Evolutionary conservation across 1,284 basidiomycete genomes (phyloP), one percentile per base, ranked within the genome.

Genomic region (Cutaneotrichosporon sp.): DNA sequence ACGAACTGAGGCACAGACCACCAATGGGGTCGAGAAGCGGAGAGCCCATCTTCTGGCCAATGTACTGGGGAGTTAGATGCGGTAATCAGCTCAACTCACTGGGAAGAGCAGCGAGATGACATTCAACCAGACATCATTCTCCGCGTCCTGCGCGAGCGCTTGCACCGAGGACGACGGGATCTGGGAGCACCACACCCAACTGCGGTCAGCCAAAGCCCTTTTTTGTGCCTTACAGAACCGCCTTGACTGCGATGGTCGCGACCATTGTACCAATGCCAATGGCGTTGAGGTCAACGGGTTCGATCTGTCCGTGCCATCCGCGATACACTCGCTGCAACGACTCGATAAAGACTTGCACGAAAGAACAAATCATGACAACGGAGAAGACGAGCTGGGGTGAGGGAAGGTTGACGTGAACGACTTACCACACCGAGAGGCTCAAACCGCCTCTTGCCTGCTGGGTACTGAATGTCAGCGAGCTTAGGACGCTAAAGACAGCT

Each of bases 291-390:
- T 73, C 70, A n/a, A 66, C 69, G 14, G 66, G 60, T 14, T 65
- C 55, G 2, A 61, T 59, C 10, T 65, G 55, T 3, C 72, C 70
- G 7, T 56, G 49, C 23, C 73, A 58, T 0, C 78, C 67, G 45
- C 41, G 35, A 33, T 45, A n/a, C 4, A 47, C 33, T 26, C 77
- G 61, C 51, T 76, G 68, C 30, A 76, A 67, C 1, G 76, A 79
- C 63, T 77, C 75, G 61, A 78, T 77, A 55, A 77, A 78, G 22
- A 78, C 77, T 60, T 77, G 75, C 3, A 71, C 64, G 52, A 77
- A 79, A 3, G 74, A 78, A 0, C 78, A 73, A 45, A 80, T 80
- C 80, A 81, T 81, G 35, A 78, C 75, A n/a, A 81, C 79, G n/a
- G 77, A 76, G 61, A 81, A 81, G 55, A 81, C 68, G 52, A 76